Evolutionary conservation across 805 yeast species (phyloP).

Genomic region (Ogataea glucozyma): DNA sequence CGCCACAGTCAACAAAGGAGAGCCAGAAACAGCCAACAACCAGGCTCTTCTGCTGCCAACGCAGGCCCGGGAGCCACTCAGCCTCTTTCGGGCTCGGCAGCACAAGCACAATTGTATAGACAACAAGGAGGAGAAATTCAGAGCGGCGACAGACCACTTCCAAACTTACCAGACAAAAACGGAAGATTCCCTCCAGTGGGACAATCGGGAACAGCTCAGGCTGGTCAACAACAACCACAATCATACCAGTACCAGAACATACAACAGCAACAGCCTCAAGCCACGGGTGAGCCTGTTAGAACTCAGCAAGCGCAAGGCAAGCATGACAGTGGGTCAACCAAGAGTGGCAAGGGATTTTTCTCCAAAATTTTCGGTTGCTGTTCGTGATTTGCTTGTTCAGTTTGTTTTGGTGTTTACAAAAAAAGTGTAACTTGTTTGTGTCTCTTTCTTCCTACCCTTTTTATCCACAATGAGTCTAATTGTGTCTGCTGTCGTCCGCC

Average conservation of each 20-base stretch:
- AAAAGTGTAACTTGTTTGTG: slow-evolving; percentile 10
- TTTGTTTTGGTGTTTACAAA: slow-evolving; percentile 1
- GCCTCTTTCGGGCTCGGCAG: slow-evolving; percentile 16
- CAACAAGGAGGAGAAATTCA: slow-evolving; percentile 22
- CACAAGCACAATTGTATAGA: slow-evolving; percentile 20
- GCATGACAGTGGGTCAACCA: slow-evolving; percentile 22
- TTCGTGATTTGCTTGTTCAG: slow-evolving; percentile 11
- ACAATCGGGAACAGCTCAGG: slow-evolving; percentile 16
- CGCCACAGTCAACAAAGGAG: slow-evolving; percentile 43
- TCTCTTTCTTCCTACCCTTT: neutral
- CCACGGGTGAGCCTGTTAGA: slow-evolving; percentile 22
- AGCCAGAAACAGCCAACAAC: slow-evolving; percentile 32
- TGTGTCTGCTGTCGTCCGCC: slow-evolving; percentile 6
- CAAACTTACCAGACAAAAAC: slow-evolving; percentile 34
- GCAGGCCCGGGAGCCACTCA: slow-evolving; percentile 14
- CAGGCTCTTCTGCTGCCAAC: slow-evolving; percentile 27
- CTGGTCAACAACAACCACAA: slow-evolving; percentile 17
- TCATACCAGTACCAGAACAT: slow-evolving; percentile 19
- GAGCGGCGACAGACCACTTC: slow-evolving; percentile 35
- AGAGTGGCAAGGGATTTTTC: slow-evolving; percentile 30
- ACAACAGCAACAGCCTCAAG: slow-evolving; percentile 29
- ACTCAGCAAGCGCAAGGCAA: slow-evolving; percentile 15
- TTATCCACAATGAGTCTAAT: neutral
- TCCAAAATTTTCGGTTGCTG: slow-evolving; percentile 27
- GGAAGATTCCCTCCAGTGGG: slow-evolving; percentile 26